Evolutionary conservation across 768 basidiomycete genomes (phyloP), one percentile per base, ranked within the genome.

Genomic region (Saitozyma podzolica): DNA sequence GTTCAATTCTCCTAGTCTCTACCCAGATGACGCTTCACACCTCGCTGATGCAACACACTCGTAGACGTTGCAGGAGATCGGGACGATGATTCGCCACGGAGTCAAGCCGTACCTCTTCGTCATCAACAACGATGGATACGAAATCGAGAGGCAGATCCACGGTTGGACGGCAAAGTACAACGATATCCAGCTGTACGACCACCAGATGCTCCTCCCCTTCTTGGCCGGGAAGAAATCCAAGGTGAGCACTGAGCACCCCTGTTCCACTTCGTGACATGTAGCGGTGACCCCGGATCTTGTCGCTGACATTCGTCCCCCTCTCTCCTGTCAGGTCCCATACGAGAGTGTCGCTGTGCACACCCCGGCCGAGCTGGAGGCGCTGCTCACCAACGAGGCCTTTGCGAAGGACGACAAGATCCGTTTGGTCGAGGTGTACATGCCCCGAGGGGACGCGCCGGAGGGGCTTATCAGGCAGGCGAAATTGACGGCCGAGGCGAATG

Each of bases 71-170:
- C 91, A 93, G 78, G 91, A 94, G 72, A 72, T 79, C 54, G 80
- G 80, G 6, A 88, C 89, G 0, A 94, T 95, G 89, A 84, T 93
- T 51, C 84, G 84, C 48, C 79, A 84, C 59, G 85, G 84, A 8
- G 77, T 94, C 41, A 87, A 84, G 66, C 93, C 95, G 6, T 90
- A 92, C 78, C 83, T 93, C 40, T 93, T 93, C 78, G 82, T 82
- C 6, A 74, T 82, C 49, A 81, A 81, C 72, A 82, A 81, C 67
- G 80, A 82, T 57, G 79, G 80, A 0, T 95, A 95, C 80, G 89
- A 89, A 17, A 92, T 98, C 56, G 94, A 98, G 81, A 85, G 89
- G 50, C 89, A 92, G 63, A 82, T 83, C 59, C 80, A 82, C 72
- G 82, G 81, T 40, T 61, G 58, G 39, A 62, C 57, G 0, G 70